Base-by-base conservation (phyloP, 1,284 basidiomycete genomes). In the Volvariella volvacea region DNA sequence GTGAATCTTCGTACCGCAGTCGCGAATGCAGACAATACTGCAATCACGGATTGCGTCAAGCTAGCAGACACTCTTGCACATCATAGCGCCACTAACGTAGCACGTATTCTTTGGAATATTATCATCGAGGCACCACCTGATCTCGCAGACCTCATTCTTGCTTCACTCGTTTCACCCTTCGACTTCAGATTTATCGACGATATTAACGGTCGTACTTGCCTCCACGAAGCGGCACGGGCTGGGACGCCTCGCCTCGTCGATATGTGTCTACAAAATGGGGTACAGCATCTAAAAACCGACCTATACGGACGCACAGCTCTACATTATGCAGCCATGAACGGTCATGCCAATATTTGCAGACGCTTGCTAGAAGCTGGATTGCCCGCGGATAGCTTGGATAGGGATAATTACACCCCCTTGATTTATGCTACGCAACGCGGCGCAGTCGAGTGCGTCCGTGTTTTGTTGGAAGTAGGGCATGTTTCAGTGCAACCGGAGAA, bases 291-390 rank as follows among this genome's bases (percentile, higher is more conserved):
- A 47, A 84, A 80, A 50, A 69, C 77, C 33, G 93, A 97, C 57
- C 83, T 87, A 2, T 99, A 98, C 64, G 92, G 91, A 25, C 88
- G 96, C 14, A 88, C 90, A 8, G 86, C 94, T 2, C 73, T 99
- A 41, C 95, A 98, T 65, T 99, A 99, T 63, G 92, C 92, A 14
- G 89, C 92, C 14, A 92, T 99, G 83, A 84, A 92, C 55, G 94
- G 93, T 1, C 87, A 94, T 60, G 73, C 81, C 1, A 67, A 68
- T 12, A 78, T 96, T 47, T 94, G 91, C 62, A 74, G 73, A 40
- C 81, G 76, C 51, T 77, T 99, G 28, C 70, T 99, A 48, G 73
- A 82, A 47, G 79, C 82, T 12, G 67, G 74, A 14, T 69, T 89
- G 6, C 71, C 80, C 25, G 74, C 89, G 1, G 76, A 83, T 48